Percentiles rank a stretch among this genome's conserved stretches.
Evolutionary conservation across 768 basidiomycete species (phyloP).

Genomic region (Suillus fuscotomentosus): DNA sequence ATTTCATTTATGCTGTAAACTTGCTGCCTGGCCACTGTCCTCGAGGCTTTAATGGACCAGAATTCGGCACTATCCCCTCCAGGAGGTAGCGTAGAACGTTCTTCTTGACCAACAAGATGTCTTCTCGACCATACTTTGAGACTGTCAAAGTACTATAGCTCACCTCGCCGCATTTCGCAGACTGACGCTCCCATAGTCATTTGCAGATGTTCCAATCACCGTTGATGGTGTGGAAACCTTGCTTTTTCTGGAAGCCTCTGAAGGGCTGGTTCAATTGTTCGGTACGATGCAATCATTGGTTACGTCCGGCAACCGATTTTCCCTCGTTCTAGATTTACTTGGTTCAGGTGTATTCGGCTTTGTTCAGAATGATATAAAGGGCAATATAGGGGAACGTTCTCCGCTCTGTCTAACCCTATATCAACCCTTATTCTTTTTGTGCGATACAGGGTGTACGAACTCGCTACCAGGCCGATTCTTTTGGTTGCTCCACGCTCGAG

Average conservation of each 20-base stretch:
- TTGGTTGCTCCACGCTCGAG: slow-evolving; percentile 57
- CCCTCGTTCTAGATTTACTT: slow-evolving; percentile 50
- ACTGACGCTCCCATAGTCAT: slow-evolving; percentile 56
- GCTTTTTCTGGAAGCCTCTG: slow-evolving; percentile 83
- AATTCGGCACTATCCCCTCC: slow-evolving; percentile 8
- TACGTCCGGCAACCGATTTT: slow-evolving; percentile 9
- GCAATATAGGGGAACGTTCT: slow-evolving; percentile 58
- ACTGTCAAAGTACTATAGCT: slow-evolving; percentile 53
- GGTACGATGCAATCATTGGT: slow-evolving; percentile 44
- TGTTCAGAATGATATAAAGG: slow-evolving; percentile 67
- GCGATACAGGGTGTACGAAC: slow-evolving; percentile 59
- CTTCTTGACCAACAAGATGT: slow-evolving; percentile 20
- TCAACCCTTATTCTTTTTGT: slow-evolving; percentile 7
- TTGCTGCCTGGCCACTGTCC: slow-evolving; percentile 21
- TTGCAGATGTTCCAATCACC: slow-evolving; percentile 78
- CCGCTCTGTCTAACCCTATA: slow-evolving; percentile 11
- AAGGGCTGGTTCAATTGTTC: slow-evolving; percentile 77
- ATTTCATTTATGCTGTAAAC: slow-evolving; percentile 2
- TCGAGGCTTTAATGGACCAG: slow-evolving; percentile 25
- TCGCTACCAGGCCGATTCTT: slow-evolving; percentile 43
- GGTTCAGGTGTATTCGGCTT: slow-evolving; percentile 72
- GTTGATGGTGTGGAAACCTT: slow-evolving; percentile 75
- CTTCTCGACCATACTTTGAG: slow-evolving; percentile 58
- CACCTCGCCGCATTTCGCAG: background rate
- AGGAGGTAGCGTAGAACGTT: slow-evolving; percentile 1